Evolutionary conservation across 352 stramenopile genomes (phyloP), one percentile per base, ranked within the genome.

Genomic region (Globisporangium nodosum): DNA sequence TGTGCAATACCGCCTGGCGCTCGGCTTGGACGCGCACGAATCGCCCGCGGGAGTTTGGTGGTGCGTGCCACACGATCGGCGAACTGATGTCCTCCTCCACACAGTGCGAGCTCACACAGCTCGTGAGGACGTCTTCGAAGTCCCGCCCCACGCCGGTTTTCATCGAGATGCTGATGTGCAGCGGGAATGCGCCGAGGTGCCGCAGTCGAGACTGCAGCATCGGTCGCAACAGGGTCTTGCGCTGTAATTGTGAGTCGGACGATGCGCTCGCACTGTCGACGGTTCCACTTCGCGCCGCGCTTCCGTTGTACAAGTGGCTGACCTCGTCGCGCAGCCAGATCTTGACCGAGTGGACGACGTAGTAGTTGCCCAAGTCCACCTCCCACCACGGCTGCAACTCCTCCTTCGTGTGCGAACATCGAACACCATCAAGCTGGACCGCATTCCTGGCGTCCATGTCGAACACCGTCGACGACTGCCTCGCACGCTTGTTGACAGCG

Each of bases 21-120:
- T 74, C 58, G n/a, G 71, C 70, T 43, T 90, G 77, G 3, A 90
- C 65, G 12, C 79, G 79, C 21, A 90, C 71, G 37, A 87, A 90
- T 18, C 79, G 61, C 0, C 77, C 79, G 37, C 77, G 67, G n/a
- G 71, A 76, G 31, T 75, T 88, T 3, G 68, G 69, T 8, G 79
- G 79, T 2, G 72, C 60, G 15, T 69, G 53, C 74, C 76, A 88
- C 52, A 73, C 68, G 40, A 87, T 76, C 11, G 68, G 52, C 11
- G 69, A 52, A 0, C 58, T 57, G 1, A 54, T 54, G 20, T 69
- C 73, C 16, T 78, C 68, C 0, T 40, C 31, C 0, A 86, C 48
- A 9, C 66, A 70, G 11, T 80, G 54, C 0, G 58, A 74, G 49
- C 65, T 81, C 48, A 87, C 77, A 51, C 65, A 70, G 57, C 77